A percentile compares a stretch with the other conserved stretches of the same genome.
These are phyloP conservation scores for Lyophyllum shimeji DNA, from an alignment of 768 basidiomycete species.

Conservation along the genomic window DNA sequence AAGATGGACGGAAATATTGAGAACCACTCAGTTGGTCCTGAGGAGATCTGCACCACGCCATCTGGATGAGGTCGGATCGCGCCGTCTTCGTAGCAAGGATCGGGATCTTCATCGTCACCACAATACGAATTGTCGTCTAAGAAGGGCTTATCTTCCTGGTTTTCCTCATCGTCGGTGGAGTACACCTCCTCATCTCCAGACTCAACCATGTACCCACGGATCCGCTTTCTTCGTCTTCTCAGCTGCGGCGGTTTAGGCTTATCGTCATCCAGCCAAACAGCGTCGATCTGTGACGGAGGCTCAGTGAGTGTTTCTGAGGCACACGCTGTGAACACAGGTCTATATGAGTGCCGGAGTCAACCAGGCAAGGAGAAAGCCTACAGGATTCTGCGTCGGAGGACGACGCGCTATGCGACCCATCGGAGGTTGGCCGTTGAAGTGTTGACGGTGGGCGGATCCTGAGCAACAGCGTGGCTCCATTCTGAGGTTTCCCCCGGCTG, in stretches of 20 bases:
- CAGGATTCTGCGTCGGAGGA: conserved; percentile 11
- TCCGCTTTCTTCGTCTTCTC: conserved; percentile 26
- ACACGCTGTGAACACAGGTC: conserved; percentile 5
- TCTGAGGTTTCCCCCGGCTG: conserved; percentile 42
- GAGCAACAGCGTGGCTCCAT: conserved; percentile 31
- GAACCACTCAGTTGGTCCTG: not conserved
- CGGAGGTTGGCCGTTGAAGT: not conserved
- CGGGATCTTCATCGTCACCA: conserved; percentile 21
- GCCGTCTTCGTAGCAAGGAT: conserved; percentile 1
- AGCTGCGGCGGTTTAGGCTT: conserved; percentile 2
- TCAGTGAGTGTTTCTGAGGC: conserved; percentile 12
- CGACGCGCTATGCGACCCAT: conserved; percentile 7
- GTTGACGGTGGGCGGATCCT: conserved; percentile 24
- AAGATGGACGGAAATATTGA: conserved; percentile 18
- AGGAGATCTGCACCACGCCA: not conserved
- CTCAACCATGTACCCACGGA: conserved; percentile 39
- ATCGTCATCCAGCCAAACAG: conserved; percentile 5
- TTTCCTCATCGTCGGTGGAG: conserved; percentile 21
- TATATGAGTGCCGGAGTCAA: not conserved
- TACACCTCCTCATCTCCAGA: conserved; percentile 39
- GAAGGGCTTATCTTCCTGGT: conserved; percentile 20
- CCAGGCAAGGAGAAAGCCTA: conserved; percentile 1
- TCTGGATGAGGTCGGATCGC: not conserved
- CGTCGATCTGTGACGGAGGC: conserved; percentile 17
- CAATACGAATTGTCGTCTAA: conserved; percentile 21